A percentile compares a stretch with the other conserved stretches of the same genome.
Evolutionary conservation across 345 rosid genomes (phyloP).

Genomic region (Lumnitzera littorea): DNA sequence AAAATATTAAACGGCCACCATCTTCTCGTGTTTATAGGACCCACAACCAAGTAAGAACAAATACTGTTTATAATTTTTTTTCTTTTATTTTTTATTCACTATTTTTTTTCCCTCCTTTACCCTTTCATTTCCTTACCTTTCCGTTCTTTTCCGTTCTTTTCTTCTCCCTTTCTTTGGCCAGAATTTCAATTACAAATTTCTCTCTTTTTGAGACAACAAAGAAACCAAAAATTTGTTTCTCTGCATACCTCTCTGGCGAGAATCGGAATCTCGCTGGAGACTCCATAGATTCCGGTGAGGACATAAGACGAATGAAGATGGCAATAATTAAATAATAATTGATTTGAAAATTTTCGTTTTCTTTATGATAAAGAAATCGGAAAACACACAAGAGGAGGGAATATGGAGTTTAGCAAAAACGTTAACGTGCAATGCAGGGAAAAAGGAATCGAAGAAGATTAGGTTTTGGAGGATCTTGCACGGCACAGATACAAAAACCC

Average conservation of each 20-base stretch:
- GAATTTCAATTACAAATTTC: no score
- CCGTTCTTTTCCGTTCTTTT: no score
- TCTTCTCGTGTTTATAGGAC: no score
- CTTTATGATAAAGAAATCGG: background rate
- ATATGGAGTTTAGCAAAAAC: conserved; percentile 5
- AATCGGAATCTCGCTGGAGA: conserved; percentile 36
- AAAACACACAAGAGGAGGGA: background rate
- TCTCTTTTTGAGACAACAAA: background rate
- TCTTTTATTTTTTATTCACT: no score
- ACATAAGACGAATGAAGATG: background rate
- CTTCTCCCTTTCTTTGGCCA: no score
- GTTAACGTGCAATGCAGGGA: conserved; percentile 64
- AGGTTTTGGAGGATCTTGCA: conserved; percentile 27
- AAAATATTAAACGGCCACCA: no score
- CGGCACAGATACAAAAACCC: conserved; percentile 37
- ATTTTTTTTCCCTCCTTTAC: no score
- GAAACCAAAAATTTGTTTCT: background rate
- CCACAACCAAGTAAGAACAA: no score
- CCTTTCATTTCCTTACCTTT: no score
- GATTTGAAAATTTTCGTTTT: background rate
- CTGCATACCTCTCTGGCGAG: conserved; percentile 28
- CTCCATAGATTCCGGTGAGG: conserved; percentile 18
- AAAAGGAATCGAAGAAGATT: conserved; percentile 13
- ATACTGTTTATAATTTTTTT: no score
- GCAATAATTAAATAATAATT: background rate